Percentiles rank a stretch among this genome's conserved stretches.
Evolutionary conservation across 768 basidiomycete genomes (phyloP).

Genomic region (Russula sp.): DNA sequence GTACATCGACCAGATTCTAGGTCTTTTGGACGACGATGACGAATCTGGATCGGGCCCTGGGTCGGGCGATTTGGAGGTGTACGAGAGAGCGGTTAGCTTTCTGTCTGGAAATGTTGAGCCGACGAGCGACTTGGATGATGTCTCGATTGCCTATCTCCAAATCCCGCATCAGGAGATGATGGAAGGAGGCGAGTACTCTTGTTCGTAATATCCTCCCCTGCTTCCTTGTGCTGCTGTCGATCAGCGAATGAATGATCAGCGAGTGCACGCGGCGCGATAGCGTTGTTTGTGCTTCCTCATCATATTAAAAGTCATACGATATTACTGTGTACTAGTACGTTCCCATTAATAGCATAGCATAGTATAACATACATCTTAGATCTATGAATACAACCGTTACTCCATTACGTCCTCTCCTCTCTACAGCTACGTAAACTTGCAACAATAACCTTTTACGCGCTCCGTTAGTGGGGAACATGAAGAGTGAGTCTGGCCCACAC

Average conservation of each 20-base stretch:
- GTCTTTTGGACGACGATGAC: conserved; percentile 18
- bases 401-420: background rate
- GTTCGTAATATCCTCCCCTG: too few relatives aligned
- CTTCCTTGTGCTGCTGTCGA: background rate
- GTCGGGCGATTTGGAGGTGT: conserved; percentile 20
- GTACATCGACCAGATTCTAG: conserved; percentile 24
- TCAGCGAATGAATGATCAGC: too few relatives aligned
- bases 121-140: conserved; percentile 21
- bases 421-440: too few relatives aligned
- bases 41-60: conserved; percentile 21
- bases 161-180: conserved; percentile 16
- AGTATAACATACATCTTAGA: background rate
- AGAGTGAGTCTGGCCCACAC: background rate
- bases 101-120: conserved; percentile 21
- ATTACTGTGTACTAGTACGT: conserved; percentile 2
- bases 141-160: conserved; percentile 23
- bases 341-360: conserved; percentile 3
- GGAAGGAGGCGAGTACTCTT: conserved; percentile 13
- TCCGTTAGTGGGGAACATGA: background rate
- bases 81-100: conserved; percentile 20
- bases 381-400: background rate
- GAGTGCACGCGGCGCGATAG: background rate
- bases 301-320: background rate
- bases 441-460: background rate
- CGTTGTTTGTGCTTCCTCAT: background rate